A percentile compares a stretch with the other conserved stretches of the same genome.
These are phyloP conservation scores for Pilobolus umbonatus DNA, from an alignment of 192 early-diverging fungal genomes.

Conservation along the genomic window DNA sequence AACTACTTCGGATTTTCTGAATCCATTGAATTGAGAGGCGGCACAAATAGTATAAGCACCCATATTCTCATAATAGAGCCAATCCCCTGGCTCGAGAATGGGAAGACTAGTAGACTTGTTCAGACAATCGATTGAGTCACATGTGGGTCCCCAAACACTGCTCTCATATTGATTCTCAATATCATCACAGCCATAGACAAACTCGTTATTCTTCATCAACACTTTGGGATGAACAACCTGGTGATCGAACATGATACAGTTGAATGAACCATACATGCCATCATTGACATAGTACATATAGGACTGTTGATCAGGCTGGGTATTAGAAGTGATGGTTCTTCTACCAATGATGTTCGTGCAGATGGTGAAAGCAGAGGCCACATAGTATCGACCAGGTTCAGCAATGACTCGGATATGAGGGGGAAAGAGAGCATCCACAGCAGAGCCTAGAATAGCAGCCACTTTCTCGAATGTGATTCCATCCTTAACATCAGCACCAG, in stretches of 20 bases:
- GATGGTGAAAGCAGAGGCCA: conserved; percentile 87
- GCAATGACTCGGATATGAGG: conserved; percentile 89
- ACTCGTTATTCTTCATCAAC: conserved; percentile 25
- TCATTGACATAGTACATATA: conserved; percentile 96
- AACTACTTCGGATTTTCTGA: conserved; percentile 74
- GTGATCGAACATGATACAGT: conserved; percentile 98
- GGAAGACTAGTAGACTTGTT: conserved; percentile 62
- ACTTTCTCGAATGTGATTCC: conserved; percentile 85
- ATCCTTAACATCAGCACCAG: conserved; percentile 65
- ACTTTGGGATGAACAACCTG: conserved; percentile 61
- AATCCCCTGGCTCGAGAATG: conserved; percentile 88
- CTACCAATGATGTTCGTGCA: conserved; percentile 92
- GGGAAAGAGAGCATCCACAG: conserved; percentile 79
- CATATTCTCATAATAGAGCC: conserved; percentile 94
- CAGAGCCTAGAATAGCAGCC: conserved; percentile 68
- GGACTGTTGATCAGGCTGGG: not conserved
- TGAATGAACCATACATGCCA: conserved; percentile 97
- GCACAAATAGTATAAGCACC: conserved; percentile 96
- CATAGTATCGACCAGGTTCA: conserved; percentile 97
- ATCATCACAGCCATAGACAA: conserved; percentile 21
- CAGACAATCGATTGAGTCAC: conserved; percentile 97
- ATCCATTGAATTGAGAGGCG: conserved; percentile 83
- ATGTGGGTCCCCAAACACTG: conserved; percentile 96
- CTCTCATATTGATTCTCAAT: conserved; percentile 47
- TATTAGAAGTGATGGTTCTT: conserved; percentile 60